Evolutionary conservation across 805 yeast species (phyloP).

Genomic region (Wickerhamomyces sydowiorum): DNA sequence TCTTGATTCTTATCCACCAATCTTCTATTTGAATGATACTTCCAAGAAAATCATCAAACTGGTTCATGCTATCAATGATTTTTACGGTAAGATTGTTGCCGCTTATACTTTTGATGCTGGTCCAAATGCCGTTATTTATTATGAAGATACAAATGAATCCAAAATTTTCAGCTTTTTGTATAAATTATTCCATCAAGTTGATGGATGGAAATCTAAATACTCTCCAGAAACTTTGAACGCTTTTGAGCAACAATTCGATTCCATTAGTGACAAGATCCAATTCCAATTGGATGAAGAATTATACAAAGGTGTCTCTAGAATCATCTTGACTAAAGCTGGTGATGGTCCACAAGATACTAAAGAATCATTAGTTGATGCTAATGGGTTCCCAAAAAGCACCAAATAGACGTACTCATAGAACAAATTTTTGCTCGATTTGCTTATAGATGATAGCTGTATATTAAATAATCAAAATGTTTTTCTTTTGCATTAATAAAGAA

Average conservation of each 20-base stretch:
- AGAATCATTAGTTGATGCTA: slow-evolving; percentile 50
- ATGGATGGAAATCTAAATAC: slow-evolving; percentile 61
- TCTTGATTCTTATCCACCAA: slow-evolving; percentile 92
- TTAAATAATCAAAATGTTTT: no score
- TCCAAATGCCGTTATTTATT: slow-evolving; percentile 96
- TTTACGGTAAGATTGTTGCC: slow-evolving; percentile 54
- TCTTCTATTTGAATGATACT: slow-evolving; percentile 88
- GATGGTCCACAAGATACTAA: slow-evolving; percentile 70
- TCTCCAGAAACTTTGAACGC: slow-evolving; percentile 21
- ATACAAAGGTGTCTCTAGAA: slow-evolving; percentile 68
- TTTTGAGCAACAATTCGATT: slow-evolving; percentile 21
- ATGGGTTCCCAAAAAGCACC: slow-evolving; percentile 50
- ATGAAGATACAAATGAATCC: slow-evolving; percentile 69
- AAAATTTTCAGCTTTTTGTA: slow-evolving; percentile 66
- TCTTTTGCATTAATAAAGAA: no score
- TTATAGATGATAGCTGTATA: no score
- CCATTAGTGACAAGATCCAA: slow-evolving; percentile 26
- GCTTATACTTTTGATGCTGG: slow-evolving; percentile 99
- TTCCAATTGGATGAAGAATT: slow-evolving; percentile 45
- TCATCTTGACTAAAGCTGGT: slow-evolving; percentile 84
- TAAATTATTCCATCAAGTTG: slow-evolving; percentile 48
- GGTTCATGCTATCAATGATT: slow-evolving; percentile 70
- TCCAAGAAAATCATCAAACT: slow-evolving; percentile 77
- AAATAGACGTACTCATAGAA: no score
- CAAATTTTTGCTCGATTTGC: no score